Evolutionary conservation across 2,329 filamentous ascomycete genomes (phyloP).

Genomic region (Talaromyces sp.): DNA sequence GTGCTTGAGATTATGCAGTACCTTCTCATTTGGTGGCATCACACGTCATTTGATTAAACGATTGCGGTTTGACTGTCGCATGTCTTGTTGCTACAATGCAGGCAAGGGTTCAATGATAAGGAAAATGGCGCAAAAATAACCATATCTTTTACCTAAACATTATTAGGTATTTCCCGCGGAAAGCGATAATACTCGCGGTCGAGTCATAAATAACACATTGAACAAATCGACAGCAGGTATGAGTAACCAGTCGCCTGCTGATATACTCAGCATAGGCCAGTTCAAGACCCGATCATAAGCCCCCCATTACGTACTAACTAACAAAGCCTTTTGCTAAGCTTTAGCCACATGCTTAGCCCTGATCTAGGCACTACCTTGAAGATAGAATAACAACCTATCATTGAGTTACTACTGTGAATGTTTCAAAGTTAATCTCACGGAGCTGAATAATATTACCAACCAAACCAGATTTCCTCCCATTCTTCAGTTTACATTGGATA

Average conservation of each 20-base stretch:
- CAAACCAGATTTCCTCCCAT: no score
- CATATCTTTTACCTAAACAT: no score
- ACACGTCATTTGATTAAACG: neutral
- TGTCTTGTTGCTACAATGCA: no score
- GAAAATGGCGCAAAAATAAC: no score
- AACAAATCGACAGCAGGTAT: neutral
- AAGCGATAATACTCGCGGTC: neutral
- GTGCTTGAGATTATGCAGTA: neutral
- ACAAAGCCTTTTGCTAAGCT: neutral
- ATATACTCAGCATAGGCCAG: neutral
- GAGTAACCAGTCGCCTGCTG: neutral
- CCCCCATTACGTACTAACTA: neutral
- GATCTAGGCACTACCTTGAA: neutral
- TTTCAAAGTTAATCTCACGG: no score
- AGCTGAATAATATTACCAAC: no score
- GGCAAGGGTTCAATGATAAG: no score
- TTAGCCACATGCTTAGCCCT: neutral
- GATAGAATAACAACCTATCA: no score
- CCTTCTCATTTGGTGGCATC: neutral
- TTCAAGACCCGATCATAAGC: neutral
- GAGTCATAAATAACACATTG: neutral
- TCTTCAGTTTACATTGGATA: no score
- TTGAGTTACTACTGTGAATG: no score
- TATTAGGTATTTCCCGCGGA: neutral
- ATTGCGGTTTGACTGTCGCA: no score